Base-by-base conservation (phyloP, 2,329 filamentous ascomycete species). In the Pyrenophora teres region DNA sequence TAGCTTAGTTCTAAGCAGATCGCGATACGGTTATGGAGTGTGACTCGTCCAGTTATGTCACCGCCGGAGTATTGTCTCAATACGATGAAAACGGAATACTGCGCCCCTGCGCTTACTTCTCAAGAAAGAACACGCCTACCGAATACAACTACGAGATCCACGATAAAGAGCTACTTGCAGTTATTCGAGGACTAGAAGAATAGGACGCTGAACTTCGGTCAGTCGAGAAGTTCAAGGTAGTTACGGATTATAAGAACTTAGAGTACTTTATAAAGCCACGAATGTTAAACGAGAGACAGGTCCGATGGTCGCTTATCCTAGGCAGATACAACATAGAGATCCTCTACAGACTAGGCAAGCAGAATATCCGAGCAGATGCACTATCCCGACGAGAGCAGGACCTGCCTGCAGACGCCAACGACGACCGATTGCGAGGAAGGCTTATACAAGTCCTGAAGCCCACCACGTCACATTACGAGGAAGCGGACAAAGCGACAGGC, bases 111-210 rank as follows among this genome's bases (percentile, higher is more conserved):
- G 23, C 23, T 9, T 25, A 25, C 50, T 63, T 52, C 23, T 69
- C 52, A 8, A 52, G 46, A 40, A 72, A 69, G 36, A 47, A 66
- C 6, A 51, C n/a, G 6, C 37, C 38, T 6, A 50, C 54, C 1
- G 45, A 74, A 52, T 54, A 40, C 6, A 74, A 74, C 50, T 75
- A 74, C 50, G 35, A 69, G 12, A 73, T 73, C 9, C 60, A 74
- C 41, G 54, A 75, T 42, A 73, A 75, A 45, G 70, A 74, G 59
- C 57, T 76, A 0, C 38, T 75, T 3, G 68, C 69, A 2, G 69
- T 76, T 27, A 46, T 75, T 1, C 16, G 40, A 10, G 32, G 40
- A n/a, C 59, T 74, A 12, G 41, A 69, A 44, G 41, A 65, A 45
- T 73, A 52, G 64, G 19, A 50, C 12, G 9, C 16, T 10, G 12